Conservation (phyloP, 2,329 filamentous ascomycete genomes). For the Botrytis medusae region DNA sequence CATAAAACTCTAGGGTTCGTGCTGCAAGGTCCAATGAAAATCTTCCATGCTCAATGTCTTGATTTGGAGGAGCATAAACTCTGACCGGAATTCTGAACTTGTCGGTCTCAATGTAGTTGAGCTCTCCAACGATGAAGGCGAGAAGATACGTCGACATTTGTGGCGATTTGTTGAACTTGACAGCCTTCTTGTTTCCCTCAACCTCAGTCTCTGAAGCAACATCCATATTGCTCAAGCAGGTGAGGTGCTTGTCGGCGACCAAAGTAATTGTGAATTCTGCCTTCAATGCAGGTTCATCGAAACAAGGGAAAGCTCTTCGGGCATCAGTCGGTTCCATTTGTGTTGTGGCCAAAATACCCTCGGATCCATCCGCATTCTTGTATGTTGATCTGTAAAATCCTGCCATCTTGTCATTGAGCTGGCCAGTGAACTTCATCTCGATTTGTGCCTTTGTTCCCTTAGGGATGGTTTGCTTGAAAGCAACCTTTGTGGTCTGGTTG, state of each 20-base stretch:
- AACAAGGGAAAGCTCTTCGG: conserved; percentile 89
- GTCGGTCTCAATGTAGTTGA: conserved; percentile 91
- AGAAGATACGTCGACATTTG: conserved; percentile 95
- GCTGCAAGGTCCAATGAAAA: conserved; percentile 91
- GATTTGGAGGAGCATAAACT: conserved; percentile 89
- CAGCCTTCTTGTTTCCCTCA: conserved; percentile 69
- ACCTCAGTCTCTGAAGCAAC: conserved; percentile 77
- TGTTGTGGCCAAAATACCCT: conserved; percentile 81
- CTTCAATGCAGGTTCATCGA: conserved; percentile 93
- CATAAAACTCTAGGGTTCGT: conserved; percentile 88
- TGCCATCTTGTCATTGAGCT: conserved; percentile 91
- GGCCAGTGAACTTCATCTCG: conserved; percentile 74
- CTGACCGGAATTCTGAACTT: conserved; percentile 88
- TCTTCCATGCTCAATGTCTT: conserved; percentile 84
- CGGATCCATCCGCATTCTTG: conserved; percentile 75
- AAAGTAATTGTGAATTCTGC: conserved; percentile 89
- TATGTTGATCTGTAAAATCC: conserved; percentile 97
- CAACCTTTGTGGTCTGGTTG: conserved; percentile 78
- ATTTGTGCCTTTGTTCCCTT: conserved; percentile 77
- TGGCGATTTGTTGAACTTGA: conserved; percentile 89
- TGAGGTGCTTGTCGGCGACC: conserved; percentile 85
- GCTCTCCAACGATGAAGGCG: conserved; percentile 89
- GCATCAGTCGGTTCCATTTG: conserved; percentile 98
- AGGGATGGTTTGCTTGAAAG: conserved; percentile 69
- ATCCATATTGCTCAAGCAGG: conserved; percentile 97